Evolutionary conservation across 257 asterid genomes (phyloP), one percentile per base, ranked within the genome.

Genomic region (Solanum habrochaites): DNA sequence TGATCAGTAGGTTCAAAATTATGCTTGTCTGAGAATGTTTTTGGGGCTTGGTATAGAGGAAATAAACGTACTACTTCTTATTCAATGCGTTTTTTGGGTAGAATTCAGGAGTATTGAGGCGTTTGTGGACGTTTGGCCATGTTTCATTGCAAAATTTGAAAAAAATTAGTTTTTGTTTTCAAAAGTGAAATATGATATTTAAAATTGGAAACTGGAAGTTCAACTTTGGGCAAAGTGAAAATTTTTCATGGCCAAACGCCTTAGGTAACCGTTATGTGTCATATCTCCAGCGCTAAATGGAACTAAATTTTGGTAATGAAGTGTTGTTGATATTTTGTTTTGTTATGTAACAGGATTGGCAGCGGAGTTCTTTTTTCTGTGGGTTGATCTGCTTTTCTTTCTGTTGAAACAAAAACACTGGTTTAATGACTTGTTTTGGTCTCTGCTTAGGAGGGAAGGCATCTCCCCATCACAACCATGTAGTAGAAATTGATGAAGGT

Each of bases 401-500:
- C 60, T 49, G 5, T 85, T 60, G 88, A 43, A 73, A 31, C 83
- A 73, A 84, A 45, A 35, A 37, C 85, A 86, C 82, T 88, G 89
- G 88, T 81, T 89, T 31, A 20, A 93, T 94, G 98, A 78, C 89
- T 86, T 94, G 95, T 87, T 91, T 94, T 86, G 35, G 88, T 42
- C 42, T 67, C 69, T 93, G 96, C 88, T 88, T 88, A 88, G 37
- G 90, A 47, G 86, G 85, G 83, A 89, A 58, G 39, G 47, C 70
- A 67, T 81, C 94, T 83, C 39, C 91, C 81, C 89, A 89, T 10
- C 35, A 88, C 35, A 71, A 72, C 85, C 90, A 67, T 73, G 87
- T 87, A 11, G 60, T 70, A 56, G 89, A 92, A 74, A 87, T 94
- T 85, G 93, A 93, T 60, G 90, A 91, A 93, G 98, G 99, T 94